Base-by-base conservation (phyloP, 106 monocot species). In the Agapanthus africanus region DNA sequence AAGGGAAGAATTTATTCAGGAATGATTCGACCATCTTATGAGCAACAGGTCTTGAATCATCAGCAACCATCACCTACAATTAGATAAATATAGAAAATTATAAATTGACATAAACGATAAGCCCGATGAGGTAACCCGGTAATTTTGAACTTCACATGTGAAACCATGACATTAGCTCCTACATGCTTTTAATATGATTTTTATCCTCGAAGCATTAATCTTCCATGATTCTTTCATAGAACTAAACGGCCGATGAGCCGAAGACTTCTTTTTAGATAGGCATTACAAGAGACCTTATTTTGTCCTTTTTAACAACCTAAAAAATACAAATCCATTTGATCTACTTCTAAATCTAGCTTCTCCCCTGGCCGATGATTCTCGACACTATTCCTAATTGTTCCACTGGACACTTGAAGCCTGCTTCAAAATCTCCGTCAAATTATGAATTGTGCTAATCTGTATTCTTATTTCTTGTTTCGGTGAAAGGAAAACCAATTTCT, bases 1-100 rank as follows among this genome's bases (percentile, higher is more conserved):
- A 86, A 62, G 91, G 92, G 61, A 97, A 97, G 71, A 97, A 97
- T 63, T 97, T 97, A 73, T 86, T 97, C 27, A 89, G 42, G 63
- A 97, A 97, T 33, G 95, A 89, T 65, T 97, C 88, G 14, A 83
- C 74, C 49, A 91, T 27, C 65, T 76, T 88, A 27, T 66, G 82
- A 47, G 79, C 14, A 37, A 87, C 19, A 7, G 91, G 88, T 71
- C 95, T 84, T 16, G 81, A 79, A 73, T 97, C 89, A 66, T 80
- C 49, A 6, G 79, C 72, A 71, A 87, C 71, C 42, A 75, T 91
- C 67, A 97, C 82, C 95, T 97, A 50, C 50, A 68, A 27, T 25
- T 50, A 6, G 5, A 36, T 30, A 57, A 28, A 30, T 57, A n/a
- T 11, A 57, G 56, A 57, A 30, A 11, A 30, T 57, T 31, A 13